phyloP scores from a whole-genome alignment of 441 rosid genomes.

The Aquilaria agallochum region DNA sequence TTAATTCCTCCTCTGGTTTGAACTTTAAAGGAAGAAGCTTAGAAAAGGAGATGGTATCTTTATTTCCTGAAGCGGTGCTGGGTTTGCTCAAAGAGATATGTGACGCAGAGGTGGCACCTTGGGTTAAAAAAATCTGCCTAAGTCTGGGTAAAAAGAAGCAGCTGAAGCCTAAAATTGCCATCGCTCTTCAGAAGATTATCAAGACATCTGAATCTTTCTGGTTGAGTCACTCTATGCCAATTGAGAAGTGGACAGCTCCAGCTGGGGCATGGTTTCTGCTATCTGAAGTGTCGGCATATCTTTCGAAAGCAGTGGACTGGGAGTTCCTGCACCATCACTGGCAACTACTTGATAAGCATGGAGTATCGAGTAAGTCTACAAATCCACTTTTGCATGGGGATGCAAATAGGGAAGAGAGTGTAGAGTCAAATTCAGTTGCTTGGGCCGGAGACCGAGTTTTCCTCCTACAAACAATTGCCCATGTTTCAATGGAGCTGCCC shows the following conservation, averaged over 20 bases:
- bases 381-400: constrained; percentile 25
- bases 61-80: constrained; percentile 58
- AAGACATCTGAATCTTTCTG: constrained; percentile 77
- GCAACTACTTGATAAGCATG: constrained; percentile 77
- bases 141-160: constrained; percentile 79
- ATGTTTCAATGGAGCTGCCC: constrained; percentile 86
- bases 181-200: constrained; percentile 73
- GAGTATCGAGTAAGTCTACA: constrained; percentile 28
- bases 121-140: constrained; percentile 86
- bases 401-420: constrained; percentile 31
- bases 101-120: constrained; percentile 73
- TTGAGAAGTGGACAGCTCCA: constrained; percentile 92
- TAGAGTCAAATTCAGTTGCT: constrained; percentile 52
- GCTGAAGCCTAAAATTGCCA: constrained; percentile 60
- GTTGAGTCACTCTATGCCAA: constrained; percentile 66
- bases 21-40: constrained; percentile 24
- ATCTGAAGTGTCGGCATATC: constrained; percentile 80
- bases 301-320: constrained; percentile 84
- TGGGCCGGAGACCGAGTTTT: constrained; percentile 95
- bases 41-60: constrained; percentile 41
- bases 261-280: constrained; percentile 95
- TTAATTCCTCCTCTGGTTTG: constrained; percentile 22
- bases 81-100: constrained; percentile 68
- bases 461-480: constrained; percentile 91
- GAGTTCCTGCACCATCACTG: constrained; percentile 92